Evolutionary conservation across 352 stramenopile species (phyloP), one percentile per base, ranked within the genome.

Genomic region (Plasmopara viticola): DNA sequence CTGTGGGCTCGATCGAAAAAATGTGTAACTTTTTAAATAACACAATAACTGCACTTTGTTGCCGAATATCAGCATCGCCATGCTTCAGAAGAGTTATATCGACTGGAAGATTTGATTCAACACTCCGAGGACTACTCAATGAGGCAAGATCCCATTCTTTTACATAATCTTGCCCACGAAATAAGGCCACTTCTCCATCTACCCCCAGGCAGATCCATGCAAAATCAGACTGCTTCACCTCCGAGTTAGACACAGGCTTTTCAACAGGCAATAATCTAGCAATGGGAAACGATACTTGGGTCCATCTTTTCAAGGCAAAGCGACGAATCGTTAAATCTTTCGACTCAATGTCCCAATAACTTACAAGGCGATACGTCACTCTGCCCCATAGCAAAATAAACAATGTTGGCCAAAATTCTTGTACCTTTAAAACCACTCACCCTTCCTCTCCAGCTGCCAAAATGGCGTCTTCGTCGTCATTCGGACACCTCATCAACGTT

Each of bases 361-460:
- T 78, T 34, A 57, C 53, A 38, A 84, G 51, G 9, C 51, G 65
- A 48, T 78, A 84, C 28, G 80, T 65, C 12, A 77, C 56, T 40
- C 72, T 83, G 57, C 14, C 28, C 44, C 10, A 14, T 9, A 49
- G 30, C 34, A 50, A 55, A 34, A n/a, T 9, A 25, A 25, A 25
- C 20, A 25, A 25, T 25, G 20, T 25, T 1, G 3, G 20, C 20
- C 20, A 25, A 35, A 2, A 35, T 35, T 35, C 6, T 35, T 35
- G 31, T 6, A 41, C 13, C 9, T 14, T 4, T 4, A 38, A 7
- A 14, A 45, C 0, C 45, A 25, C 68, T 40, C 38, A 84, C 73
- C 73, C 73, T 63, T 74, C 70, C 42, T 84, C 70, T 10, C 70
- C 73, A 14, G 68, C 61, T 18, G 51, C 68, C 17, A 84, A 42